Conservation (phyloP, 1,139 yeast species). For the Hyphopichia wangnamkhiaoensis region DNA sequence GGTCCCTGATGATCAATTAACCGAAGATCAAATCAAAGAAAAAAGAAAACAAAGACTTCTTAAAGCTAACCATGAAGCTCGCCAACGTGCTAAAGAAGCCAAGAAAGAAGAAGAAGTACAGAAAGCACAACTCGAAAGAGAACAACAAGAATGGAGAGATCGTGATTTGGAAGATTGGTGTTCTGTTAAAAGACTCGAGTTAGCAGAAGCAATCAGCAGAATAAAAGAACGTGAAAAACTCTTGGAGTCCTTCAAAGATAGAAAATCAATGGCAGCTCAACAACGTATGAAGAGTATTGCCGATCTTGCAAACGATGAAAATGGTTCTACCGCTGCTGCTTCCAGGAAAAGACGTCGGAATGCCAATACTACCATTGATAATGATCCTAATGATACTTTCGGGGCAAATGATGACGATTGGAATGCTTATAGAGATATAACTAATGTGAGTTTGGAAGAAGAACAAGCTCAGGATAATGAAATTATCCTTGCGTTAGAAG, state of each 20-base stretch:
- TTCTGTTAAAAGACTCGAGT: conserved; percentile 60
- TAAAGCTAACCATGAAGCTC: conserved; percentile 87
- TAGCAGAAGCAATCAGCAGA: conserved; percentile 55
- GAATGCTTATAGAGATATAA: conserved; percentile 85
- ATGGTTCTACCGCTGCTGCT: conserved; percentile 38
- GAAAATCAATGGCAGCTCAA: conserved; percentile 91
- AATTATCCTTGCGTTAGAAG: conserved; percentile 64
- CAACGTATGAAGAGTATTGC: conserved; percentile 91
- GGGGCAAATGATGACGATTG: conserved; percentile 97
- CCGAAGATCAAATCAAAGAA: conserved; percentile 80
- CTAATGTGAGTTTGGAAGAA: conserved; percentile 70
- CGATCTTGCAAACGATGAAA: conserved; percentile 76
- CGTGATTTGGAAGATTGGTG: conserved; percentile 81
- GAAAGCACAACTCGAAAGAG: conserved; percentile 53
- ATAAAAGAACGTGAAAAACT: conserved; percentile 71
- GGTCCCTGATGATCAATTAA: conserved; percentile 78
- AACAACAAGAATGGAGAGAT: conserved; percentile 77
- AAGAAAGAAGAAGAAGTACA: conserved; percentile 57
- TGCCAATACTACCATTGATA: conserved; percentile 68
- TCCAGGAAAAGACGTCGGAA: conserved; percentile 54
- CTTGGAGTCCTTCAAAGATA: conserved; percentile 77
- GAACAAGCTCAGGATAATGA: conserved; percentile 72
- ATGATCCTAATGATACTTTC: conserved; percentile 91
- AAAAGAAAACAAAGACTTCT: conserved; percentile 80
- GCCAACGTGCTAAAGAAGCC: conserved; percentile 79